Conservation (phyloP, 805 yeast species). For the Komagataella mondaviorum region DNA sequence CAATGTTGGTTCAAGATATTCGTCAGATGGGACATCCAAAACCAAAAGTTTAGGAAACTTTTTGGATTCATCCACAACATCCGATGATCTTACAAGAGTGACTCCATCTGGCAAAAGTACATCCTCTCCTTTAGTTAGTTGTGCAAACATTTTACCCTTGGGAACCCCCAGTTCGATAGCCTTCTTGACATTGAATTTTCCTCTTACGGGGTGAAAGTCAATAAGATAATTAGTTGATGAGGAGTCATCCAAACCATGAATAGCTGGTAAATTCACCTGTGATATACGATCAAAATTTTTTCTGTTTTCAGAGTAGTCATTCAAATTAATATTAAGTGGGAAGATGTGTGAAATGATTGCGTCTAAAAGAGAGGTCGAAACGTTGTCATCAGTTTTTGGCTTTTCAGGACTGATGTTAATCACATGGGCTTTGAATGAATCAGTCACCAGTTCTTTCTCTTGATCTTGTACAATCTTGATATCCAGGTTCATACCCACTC, state of each 20-base stretch:
- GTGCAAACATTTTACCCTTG: slow-evolving; percentile 43
- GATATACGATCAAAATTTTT: slow-evolving; percentile 10
- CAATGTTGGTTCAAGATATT: slow-evolving; percentile 20
- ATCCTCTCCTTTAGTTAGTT: slow-evolving; percentile 44
- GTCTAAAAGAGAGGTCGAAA: slow-evolving; percentile 4
- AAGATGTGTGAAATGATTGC: slow-evolving; percentile 12
- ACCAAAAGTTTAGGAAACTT: slow-evolving; percentile 47
- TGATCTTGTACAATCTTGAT: slow-evolving; percentile 10
- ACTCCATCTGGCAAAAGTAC: slow-evolving; percentile 46
- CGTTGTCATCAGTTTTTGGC: not conserved
- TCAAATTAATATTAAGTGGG: slow-evolving; percentile 7
- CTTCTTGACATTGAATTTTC: slow-evolving; percentile 53
- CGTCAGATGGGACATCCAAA: slow-evolving; percentile 54
- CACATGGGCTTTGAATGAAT: not conserved
- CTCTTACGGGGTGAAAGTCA: slow-evolving; percentile 53
- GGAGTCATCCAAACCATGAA: slow-evolving; percentile 4
- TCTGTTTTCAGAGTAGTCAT: slow-evolving; percentile 1
- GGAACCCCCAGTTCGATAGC: slow-evolving; percentile 56
- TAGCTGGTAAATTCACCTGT: slow-evolving; percentile 8
- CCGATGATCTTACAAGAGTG: slow-evolving; percentile 42
- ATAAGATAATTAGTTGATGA: slow-evolving; percentile 56
- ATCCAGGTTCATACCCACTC: slow-evolving; percentile 50
- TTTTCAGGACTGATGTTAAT: not conserved
- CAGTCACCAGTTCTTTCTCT: not conserved
- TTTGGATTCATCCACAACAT: slow-evolving; percentile 57